Base-by-base conservation (phyloP, 805 yeast species). In the Priceomyces melissophilus region DNA sequence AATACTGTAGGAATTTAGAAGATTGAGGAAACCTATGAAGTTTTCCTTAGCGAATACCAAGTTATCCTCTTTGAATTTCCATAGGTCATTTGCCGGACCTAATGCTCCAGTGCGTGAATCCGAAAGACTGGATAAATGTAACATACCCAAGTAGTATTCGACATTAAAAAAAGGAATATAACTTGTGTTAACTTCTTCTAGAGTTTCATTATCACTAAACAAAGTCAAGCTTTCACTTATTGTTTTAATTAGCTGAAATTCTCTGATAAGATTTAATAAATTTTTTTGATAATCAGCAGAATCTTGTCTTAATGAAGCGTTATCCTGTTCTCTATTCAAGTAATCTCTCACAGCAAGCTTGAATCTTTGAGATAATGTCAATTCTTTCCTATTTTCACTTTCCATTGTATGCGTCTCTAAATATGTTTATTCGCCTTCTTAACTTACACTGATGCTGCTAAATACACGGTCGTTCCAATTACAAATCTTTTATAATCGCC, bases 191-290 rank as follows among this genome's bases (percentile, higher is more conserved):
- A 89, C 53, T 50, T 89, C 97, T 0, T 80, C 85, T 2, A 85
- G 43, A 0, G 71, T 54, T 56, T 89, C 96, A 57, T 87, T 87
- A 10, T 65, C 61, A 50, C 91, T 84, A 63, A 86, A 88, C 16
- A 88, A 57, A 2, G 79, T 69, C 12, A 81, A 60, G n/a, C 64
- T 61, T 10, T 69, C 63, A 1, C 82, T 67, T 10, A 67, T 56
- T 1, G 49, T 45, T 45, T 75, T 69, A 27, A 84, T 57, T n/a
- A 65, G 50, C n/a, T 67, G 49, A 50, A 81, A 67, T 37, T 67
- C 63, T 17, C 65, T 61, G 15, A 79, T 65, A 3, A 68, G 49
- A 1, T 47, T 44, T 1, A 51, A 45, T n/a, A 81, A 50, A 20
- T 53, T 32, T 3, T 32, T 26, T 47, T 79, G 83, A 46, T 50